Evolutionary conservation across 1,139 yeast genomes (phyloP).

Genomic region (Scheffersomyces parashehatae): DNA sequence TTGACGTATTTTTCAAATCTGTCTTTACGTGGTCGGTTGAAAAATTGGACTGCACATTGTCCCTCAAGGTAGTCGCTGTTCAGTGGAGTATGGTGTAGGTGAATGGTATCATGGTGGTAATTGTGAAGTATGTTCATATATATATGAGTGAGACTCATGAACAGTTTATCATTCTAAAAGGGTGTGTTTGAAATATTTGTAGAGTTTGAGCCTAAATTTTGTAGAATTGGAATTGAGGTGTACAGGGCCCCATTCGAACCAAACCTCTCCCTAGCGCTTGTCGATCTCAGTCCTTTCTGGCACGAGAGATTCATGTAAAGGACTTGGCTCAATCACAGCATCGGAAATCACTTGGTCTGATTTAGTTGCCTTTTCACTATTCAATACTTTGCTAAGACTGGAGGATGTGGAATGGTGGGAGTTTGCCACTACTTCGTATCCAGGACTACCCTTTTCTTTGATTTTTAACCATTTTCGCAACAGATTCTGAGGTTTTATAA

Average conservation of each 20-base stretch:
- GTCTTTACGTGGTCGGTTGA: not conserved
- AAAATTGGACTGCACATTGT: not conserved
- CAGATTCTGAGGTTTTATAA: not conserved
- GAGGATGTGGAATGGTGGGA: not conserved
- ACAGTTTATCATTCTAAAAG: not conserved
- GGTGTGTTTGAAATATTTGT: not conserved
- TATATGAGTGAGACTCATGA: not conserved
- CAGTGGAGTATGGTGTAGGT: too few relatives aligned
- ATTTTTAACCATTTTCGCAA: not conserved
- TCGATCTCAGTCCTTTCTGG: too few relatives aligned
- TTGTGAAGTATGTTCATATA: not conserved
- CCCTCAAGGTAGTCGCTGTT: too few relatives aligned
- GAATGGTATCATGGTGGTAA: too few relatives aligned
- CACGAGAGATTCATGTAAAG: too few relatives aligned
- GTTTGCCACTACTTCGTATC: not conserved
- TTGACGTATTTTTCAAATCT: slow-evolving; percentile 1
- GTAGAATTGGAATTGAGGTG: too few relatives aligned
- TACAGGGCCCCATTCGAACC: too few relatives aligned
- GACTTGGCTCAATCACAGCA: too few relatives aligned
- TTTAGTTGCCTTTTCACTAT: not conserved
- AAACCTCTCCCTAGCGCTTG: too few relatives aligned
- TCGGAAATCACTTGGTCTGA: too few relatives aligned
- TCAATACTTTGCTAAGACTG: not conserved
- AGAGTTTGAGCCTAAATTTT: not conserved
- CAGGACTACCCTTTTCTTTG: not conserved